Base-by-base conservation (phyloP, 2,329 filamentous ascomycete species). In the Epichloe elymi region DNA sequence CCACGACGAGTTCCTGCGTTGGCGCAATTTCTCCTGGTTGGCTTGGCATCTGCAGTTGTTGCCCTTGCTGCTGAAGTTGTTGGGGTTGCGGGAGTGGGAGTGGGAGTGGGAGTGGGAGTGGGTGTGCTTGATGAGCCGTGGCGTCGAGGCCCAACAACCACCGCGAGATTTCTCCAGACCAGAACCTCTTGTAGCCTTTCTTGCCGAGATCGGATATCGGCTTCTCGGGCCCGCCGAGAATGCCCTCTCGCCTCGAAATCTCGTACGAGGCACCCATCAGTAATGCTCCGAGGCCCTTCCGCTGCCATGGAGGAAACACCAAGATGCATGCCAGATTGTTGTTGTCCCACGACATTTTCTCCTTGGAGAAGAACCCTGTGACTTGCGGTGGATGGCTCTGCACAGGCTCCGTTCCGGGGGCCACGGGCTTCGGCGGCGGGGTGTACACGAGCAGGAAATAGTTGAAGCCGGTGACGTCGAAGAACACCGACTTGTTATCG, bases 331-430 rank as follows among this genome's bases (percentile, higher is more conserved):
- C 93, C 5, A 98, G 76, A 58, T 97, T 98, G 67, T 98, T 97
- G 61, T 91, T 90, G 62, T 98, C 93, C 91, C 93, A 98, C 3
- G 88, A 95, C 74, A 96, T 86, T 66, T 97, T 97, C 67, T 98
- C 93, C 65, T 98, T 97, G 56, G 87, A 94, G 72, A 97, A 98
- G 75, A 97, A 97, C n/a, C 93, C 93, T 1, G 91, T 80, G 33
- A 96, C 83, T 49, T 67, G 67, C 11, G 65, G 65, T 2, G 57
- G 53, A 15, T 30, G 49, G 23, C 17, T 46, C 20, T 46, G 52
- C 17, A 26, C 48, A 11, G 54, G 50, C 37, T 37, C 58, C 17
- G 26, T 46, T 15, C 11, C 52, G 15, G 49, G 49, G 12, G 51
- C 49, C 36, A 52, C 44, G 11, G 59, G 55, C 35, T 55, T 60